Evolutionary conservation across 306 rosid species (phyloP), one percentile per base, ranked within the genome.

Genomic region (Corylus heterophylla): DNA sequence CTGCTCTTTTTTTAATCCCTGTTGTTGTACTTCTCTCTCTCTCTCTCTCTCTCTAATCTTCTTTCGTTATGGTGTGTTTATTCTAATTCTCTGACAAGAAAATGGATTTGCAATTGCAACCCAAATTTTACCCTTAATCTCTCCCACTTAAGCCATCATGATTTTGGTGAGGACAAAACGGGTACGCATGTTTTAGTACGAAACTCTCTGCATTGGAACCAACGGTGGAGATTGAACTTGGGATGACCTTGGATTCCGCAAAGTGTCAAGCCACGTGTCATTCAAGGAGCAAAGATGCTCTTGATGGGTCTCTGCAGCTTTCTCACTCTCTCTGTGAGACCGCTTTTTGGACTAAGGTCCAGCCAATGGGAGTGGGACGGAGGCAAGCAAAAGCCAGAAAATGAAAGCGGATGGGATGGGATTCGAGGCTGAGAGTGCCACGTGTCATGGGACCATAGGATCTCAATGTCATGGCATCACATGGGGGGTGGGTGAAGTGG

Each of bases 391-490:
- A 31, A 61, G 27, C 35, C 12, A 37, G 14, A 66, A 37, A 37
- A 35, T 16, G 25, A 7, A 66, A 18, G 20, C 9, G 7, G 2
- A 37, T 66, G 47, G 7, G 2, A 37, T 66, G 47, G 71, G 49
- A 2, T 37, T 0, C 50, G 29, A 9, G 29, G 72, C 18, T 31
- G 45, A 2, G 8, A 27, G 29, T 1, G 2, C 51, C 16, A 39
- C 51, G 72, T 67, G 51, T 39, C 16, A 67, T 3, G 48, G 29
- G 25, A 31, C 20, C 51, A 67, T 39, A 39, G 51, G 72, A 10
- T 42, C 25, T 1, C n/a, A 64, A 64, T 64, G 70, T 67, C 51
- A 44, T 67, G 72, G 72, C 27, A 67, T 39, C 72, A 67, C 72
- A 67, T 67, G 72, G 71, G 71, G 49, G 49, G 70, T 3, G 27